Evolutionary conservation across 2,329 filamentous ascomycete species (phyloP), one percentile per base, ranked within the genome.

Genomic region (Cladophialophora yegresii): DNA sequence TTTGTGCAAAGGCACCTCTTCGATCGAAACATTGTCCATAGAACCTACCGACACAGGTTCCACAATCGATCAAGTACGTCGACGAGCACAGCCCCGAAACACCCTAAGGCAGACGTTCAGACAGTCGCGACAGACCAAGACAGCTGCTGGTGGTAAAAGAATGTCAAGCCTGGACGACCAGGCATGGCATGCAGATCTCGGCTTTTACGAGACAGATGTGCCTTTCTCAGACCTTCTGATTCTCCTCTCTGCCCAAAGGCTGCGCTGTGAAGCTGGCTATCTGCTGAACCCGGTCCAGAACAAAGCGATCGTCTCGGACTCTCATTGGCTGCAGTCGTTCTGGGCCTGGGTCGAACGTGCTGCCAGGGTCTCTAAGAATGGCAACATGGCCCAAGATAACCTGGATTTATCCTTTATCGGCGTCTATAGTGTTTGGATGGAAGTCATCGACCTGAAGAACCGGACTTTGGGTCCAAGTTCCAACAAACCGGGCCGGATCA

Each of bases 391-490:
- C 10, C 77, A 82, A 26, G 81, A 83, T 54, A 78, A 79, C 1
- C 74, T 87, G 16, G 86, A 88, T 71, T 73, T 88, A 58, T 86
- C 84, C 70, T 88, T 85, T 71, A 73, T 88, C 22, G 86, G 86
- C 1, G 80, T 89, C 10, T 79, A 79, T 65, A 81, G 80, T 45
- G 79, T 88, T 13, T 88, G 85, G 85, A 82, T 79, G 55, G 83
- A 84, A 69, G 82, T 83, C 51, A 73, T 87, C 26, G 82, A 83
- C 49, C 33, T 66, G 23, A 64, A 65, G 32, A 63, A 64, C 26
- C 61, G 64, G 30, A 67, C 47, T n/a, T 54, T 69, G 16, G 68
- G 68, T 12, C 64, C 65, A 20, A 61, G 53, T 36, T 63, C 64
- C 28, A 55, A 62, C 23, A 63, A 64, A 26, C 43, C 62, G 13